A percentile compares a stretch with the other conserved stretches of the same genome.
Conservation (phyloP, 805 yeast genomes). For the Wickerhamiella musiphila region DNA sequence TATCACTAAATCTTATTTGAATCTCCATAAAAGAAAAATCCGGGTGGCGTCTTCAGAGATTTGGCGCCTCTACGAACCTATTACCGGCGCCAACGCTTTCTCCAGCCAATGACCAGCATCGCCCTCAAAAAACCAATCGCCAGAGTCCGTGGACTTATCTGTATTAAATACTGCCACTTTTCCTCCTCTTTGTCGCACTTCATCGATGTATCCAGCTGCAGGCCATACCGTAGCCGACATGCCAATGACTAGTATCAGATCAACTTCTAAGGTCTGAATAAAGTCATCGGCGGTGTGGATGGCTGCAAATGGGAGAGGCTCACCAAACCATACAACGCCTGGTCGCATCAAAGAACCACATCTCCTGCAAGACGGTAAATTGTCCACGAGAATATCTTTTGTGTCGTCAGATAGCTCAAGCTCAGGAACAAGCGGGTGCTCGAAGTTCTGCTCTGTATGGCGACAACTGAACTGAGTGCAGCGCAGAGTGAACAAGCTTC, state of each 20-base stretch:
- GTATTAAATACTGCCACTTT: slow-evolving; percentile 68
- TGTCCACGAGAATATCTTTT: slow-evolving; percentile 15
- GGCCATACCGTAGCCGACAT: slow-evolving; percentile 82
- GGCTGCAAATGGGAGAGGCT: slow-evolving; percentile 47
- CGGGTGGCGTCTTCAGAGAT: background rate
- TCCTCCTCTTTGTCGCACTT: slow-evolving; percentile 57
- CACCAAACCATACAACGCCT: slow-evolving; percentile 94
- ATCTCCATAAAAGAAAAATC: no score
- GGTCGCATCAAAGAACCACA: slow-evolving; percentile 62
- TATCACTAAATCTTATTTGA: no score
- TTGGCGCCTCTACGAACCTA: no score
- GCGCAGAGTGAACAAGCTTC: slow-evolving; percentile 50
- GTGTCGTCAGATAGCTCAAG: slow-evolving; percentile 19
- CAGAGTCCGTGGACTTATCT: slow-evolving; percentile 22
- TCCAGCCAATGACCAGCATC: slow-evolving; percentile 66
- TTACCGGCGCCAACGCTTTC: slow-evolving; percentile 35
- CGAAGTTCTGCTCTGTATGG: slow-evolving; percentile 33
- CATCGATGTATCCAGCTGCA: slow-evolving; percentile 76
- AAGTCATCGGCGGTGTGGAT: slow-evolving; percentile 59
- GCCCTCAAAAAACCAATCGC: slow-evolving; percentile 59
- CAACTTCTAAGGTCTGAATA: slow-evolving; percentile 38
- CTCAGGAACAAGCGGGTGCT: slow-evolving; percentile 43
- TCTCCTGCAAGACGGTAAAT: slow-evolving; percentile 60
- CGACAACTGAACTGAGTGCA: slow-evolving; percentile 68
- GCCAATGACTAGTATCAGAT: slow-evolving; percentile 66